Conservation (phyloP, 106 monocot species). For the Dendrobium chrysotoxum region DNA sequence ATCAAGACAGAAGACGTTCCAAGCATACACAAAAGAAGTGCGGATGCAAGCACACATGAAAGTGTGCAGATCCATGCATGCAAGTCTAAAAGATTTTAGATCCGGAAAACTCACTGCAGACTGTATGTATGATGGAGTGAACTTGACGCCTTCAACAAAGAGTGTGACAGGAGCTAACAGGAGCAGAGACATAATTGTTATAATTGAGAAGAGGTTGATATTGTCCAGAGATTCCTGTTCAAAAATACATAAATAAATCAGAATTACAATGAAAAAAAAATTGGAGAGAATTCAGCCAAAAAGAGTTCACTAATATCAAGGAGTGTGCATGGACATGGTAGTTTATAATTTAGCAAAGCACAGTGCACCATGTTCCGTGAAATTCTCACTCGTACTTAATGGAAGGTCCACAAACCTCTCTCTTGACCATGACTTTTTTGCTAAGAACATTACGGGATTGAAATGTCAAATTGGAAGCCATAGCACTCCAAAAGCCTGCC, state of each 20-base stretch:
- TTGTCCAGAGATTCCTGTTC: slow-evolving; percentile 92
- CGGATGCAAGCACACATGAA: background rate
- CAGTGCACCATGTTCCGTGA: too few species aligned
- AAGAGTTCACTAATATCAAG: background rate
- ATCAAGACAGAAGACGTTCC: background rate
- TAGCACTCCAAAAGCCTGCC: slow-evolving; percentile 98
- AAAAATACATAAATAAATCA: slow-evolving; percentile 14
- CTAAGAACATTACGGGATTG: slow-evolving; percentile 96
- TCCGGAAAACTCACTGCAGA: slow-evolving; percentile 51
- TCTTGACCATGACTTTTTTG: slow-evolving; percentile 87
- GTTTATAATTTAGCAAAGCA: too few species aligned
- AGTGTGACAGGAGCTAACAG: slow-evolving; percentile 45
- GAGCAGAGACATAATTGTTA: slow-evolving; percentile 82
- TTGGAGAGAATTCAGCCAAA: background rate
- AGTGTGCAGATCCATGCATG: background rate
- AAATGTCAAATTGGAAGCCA: slow-evolving; percentile 87
- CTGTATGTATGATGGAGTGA: slow-evolving; percentile 71
- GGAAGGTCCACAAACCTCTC: slow-evolving; percentile 42
- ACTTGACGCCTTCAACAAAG: slow-evolving; percentile 66
- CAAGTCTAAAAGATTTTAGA: background rate
- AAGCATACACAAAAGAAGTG: background rate
- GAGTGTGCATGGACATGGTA: too few species aligned
- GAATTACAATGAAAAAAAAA: background rate
- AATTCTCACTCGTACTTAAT: too few species aligned
- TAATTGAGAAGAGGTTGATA: slow-evolving; percentile 88